Percentiles rank a stretch among this genome's conserved stretches.
These are phyloP conservation scores for Solanum medicagineum DNA, from an alignment of 257 asterid genomes.

Conservation along the genomic window DNA sequence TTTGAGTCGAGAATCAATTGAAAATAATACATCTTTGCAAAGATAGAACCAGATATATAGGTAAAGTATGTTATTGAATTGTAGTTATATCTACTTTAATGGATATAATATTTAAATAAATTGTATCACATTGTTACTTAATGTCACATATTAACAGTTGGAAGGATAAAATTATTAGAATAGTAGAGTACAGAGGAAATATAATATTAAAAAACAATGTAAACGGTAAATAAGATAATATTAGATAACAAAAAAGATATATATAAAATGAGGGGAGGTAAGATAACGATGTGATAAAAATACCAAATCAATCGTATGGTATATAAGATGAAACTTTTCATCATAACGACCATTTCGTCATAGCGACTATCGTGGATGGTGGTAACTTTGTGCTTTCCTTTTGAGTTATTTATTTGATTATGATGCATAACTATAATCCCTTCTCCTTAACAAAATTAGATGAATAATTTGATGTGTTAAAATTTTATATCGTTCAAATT, in stretches of 20 bases:
- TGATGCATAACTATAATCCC: too few relatives aligned
- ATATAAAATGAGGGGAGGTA: too few relatives aligned
- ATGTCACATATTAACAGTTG: not conserved
- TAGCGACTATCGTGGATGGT: not conserved
- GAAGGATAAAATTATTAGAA: too few relatives aligned
- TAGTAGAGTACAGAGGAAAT: too few relatives aligned
- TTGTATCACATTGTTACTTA: not conserved
- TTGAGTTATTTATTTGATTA: not conserved
- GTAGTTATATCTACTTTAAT: not conserved
- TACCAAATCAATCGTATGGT: not conserved
- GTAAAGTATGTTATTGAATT: not conserved
- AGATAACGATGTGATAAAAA: too few relatives aligned
- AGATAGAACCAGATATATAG: not conserved
- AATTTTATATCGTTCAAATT: too few relatives aligned
- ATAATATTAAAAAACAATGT: too few relatives aligned
- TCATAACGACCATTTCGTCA: too few relatives aligned
- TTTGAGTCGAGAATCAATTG: not conserved
- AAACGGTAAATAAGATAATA: too few relatives aligned
- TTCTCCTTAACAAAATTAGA: too few relatives aligned
- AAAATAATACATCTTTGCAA: rapidly evolving
- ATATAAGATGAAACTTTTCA: not conserved
- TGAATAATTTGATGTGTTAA: too few relatives aligned
- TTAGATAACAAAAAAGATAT: too few relatives aligned
- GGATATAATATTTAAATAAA: not conserved
- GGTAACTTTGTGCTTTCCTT: not conserved